A percentile compares a stretch with the other conserved stretches of the same genome.
Evolutionary conservation across 2,329 filamentous ascomycete species (phyloP).

Genomic region (Seiridium cupressi): DNA sequence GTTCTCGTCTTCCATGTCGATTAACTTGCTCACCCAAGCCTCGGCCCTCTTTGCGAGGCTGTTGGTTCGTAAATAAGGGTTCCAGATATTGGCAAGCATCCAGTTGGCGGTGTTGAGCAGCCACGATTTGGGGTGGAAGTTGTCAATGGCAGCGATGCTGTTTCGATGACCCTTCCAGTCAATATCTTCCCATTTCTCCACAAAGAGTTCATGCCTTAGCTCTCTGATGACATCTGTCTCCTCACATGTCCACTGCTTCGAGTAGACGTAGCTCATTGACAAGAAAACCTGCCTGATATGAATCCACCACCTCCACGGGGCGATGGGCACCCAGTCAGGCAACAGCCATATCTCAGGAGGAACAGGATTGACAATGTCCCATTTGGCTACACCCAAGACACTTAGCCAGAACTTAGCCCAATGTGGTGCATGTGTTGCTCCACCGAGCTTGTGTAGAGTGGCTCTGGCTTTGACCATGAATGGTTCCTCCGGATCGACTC

Average conservation of each 20-base stretch:
- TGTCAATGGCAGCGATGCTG: slow-evolving; percentile 74
- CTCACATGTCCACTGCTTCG: slow-evolving; percentile 75
- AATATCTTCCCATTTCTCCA: slow-evolving; percentile 74
- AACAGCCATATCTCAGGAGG: slow-evolving; percentile 93
- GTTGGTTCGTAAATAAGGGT: slow-evolving; percentile 69
- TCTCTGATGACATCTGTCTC: slow-evolving; percentile 71
- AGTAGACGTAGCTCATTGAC: slow-evolving; percentile 88
- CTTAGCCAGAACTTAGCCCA: slow-evolving; percentile 98
- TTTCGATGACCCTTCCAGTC: slow-evolving; percentile 78
- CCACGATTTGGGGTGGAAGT: slow-evolving; percentile 91
- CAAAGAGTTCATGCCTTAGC: slow-evolving; percentile 79
- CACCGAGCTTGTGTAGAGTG: slow-evolving; percentile 80
- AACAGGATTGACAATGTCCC: slow-evolving; percentile 92
- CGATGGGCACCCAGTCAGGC: slow-evolving; percentile 85
- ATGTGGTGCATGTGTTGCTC: slow-evolving; percentile 80
- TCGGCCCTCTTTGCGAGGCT: slow-evolving; percentile 70
- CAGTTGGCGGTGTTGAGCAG: slow-evolving; percentile 77
- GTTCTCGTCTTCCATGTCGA: slow-evolving; percentile 90
- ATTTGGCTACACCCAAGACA: slow-evolving; percentile 76
- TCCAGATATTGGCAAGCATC: slow-evolving; percentile 76
- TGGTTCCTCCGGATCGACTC: slow-evolving; percentile 79
- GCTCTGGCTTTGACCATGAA: slow-evolving; percentile 82
- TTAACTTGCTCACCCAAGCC: slow-evolving; percentile 76
- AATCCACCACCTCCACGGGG: slow-evolving; percentile 96
- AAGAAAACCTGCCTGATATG: slow-evolving; percentile 97